Evolutionary conservation across 345 rosid species (phyloP).

Genomic region (Rhodomyrtus tomentosa): DNA sequence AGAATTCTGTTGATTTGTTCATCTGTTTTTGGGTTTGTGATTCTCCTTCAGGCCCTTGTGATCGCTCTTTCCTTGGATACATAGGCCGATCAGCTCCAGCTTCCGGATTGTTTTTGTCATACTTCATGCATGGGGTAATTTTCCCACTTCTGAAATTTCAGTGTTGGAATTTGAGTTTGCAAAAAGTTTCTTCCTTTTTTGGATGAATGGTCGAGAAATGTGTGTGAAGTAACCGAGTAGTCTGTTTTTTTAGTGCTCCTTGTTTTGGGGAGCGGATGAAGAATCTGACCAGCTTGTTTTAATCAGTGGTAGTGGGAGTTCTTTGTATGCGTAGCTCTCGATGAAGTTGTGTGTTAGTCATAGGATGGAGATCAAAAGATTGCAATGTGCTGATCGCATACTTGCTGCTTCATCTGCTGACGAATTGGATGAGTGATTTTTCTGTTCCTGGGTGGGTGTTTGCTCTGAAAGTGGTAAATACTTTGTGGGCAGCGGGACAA

Average conservation of each 20-base stretch:
- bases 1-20: neutral
- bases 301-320: neutral
- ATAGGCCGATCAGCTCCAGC: neutral
- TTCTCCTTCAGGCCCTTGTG: neutral
- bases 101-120: neutral
- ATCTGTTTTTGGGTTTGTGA: neutral
- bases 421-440: neutral
- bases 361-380: neutral
- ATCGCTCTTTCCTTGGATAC: neutral
- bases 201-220: neutral
- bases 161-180: neutral
- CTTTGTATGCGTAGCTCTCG: neutral
- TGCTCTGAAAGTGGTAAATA: neutral
- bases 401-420: neutral
- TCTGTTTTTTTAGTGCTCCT: neutral
- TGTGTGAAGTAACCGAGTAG: neutral
- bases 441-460: neutral
- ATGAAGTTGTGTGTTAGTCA: neutral
- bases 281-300: neutral
- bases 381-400: neutral
- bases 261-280: neutral
- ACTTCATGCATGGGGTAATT: neutral
- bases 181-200: neutral
- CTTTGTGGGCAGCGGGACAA: neutral
- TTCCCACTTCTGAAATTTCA: neutral